A percentile compares a stretch with the other conserved stretches of the same genome.
Conservation (phyloP, 2,329 filamentous ascomycete species). For the Talaromyces sp. region DNA sequence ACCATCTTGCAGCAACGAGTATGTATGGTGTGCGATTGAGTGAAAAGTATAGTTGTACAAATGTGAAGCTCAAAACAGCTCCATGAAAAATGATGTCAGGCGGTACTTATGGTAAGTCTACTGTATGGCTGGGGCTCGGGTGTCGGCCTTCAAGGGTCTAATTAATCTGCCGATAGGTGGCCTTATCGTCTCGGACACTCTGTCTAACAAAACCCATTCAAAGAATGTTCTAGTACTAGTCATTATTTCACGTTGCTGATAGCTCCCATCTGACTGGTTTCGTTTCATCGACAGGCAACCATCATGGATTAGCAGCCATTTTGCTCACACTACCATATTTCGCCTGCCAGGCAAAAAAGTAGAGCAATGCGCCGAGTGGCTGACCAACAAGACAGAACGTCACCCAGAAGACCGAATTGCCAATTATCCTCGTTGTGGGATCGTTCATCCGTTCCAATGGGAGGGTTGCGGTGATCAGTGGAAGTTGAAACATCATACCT, state of each 20-base stretch:
- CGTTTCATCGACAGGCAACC: not conserved
- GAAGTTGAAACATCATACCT: constrained; percentile 91
- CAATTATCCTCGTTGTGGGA: constrained; percentile 71
- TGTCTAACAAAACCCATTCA: not conserved
- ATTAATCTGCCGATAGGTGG: not conserved
- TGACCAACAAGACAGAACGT: constrained; percentile 95
- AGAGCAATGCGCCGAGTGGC: constrained; percentile 84
- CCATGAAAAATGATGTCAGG: not conserved
- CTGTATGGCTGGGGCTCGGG: not conserved
- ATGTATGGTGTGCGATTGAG: not conserved
- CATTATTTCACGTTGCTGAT: not conserved
- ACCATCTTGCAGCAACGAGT: constrained; percentile 30
- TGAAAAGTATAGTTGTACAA: not conserved
- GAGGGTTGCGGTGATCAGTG: constrained; percentile 76
- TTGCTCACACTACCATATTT: constrained; percentile 82
- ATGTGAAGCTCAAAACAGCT: not conserved
- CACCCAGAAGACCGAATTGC: constrained; percentile 94
- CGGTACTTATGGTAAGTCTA: not conserved
- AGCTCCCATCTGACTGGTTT: not conserved
- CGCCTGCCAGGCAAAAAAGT: constrained; percentile 98
- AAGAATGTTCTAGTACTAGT: not conserved
- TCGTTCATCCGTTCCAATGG: constrained; percentile 75
- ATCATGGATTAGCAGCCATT: constrained; percentile 17
- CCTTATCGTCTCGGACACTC: not conserved
- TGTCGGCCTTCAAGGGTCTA: not conserved